Percentiles rank a stretch among this genome's conserved stretches.
Evolutionary conservation across 2,329 filamentous ascomycete species (phyloP).

Genomic region (Colletotrichum nymphaeae): DNA sequence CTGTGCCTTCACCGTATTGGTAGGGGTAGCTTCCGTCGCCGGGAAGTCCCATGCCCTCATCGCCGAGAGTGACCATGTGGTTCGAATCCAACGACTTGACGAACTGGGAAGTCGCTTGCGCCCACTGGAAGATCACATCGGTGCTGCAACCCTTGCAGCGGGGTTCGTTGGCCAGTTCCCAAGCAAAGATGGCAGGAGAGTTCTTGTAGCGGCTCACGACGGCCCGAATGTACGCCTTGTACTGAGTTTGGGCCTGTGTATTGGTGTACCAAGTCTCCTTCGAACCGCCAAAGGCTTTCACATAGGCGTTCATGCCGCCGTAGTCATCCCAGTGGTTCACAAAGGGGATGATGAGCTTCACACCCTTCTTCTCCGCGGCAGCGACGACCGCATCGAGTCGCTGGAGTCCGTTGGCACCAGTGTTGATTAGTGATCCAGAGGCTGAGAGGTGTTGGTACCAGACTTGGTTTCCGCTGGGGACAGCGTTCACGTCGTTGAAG

Average conservation of each 20-base stretch:
- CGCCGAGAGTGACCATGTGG: slow-evolving; percentile 73
- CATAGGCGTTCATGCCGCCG: slow-evolving; percentile 71
- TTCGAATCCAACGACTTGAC: slow-evolving; percentile 70
- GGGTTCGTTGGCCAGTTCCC: slow-evolving; percentile 66
- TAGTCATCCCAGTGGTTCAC: slow-evolving; percentile 79
- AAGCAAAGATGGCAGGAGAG: slow-evolving; percentile 60
- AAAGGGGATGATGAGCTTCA: slow-evolving; percentile 74
- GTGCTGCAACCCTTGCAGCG: slow-evolving; percentile 69
- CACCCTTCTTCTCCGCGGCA: slow-evolving; percentile 66
- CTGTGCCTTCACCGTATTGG: slow-evolving; percentile 55
- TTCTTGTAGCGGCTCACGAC: slow-evolving; percentile 58
- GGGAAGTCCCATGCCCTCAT: slow-evolving; percentile 58
- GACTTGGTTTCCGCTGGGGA: slow-evolving; percentile 49
- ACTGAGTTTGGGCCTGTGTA: slow-evolving; percentile 59
- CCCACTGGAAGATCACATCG: slow-evolving; percentile 70
- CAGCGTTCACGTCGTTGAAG: slow-evolving; percentile 68
- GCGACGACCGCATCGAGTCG: slow-evolving; percentile 70
- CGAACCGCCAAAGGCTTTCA: slow-evolving; percentile 62
- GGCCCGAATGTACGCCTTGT: slow-evolving; percentile 58
- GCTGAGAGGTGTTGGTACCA: slow-evolving; percentile 67
- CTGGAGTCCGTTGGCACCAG: slow-evolving; percentile 67
- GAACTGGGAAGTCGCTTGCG: slow-evolving; percentile 65
- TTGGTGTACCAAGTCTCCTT: slow-evolving; percentile 67
- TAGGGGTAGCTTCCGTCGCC: slow-evolving; percentile 62
- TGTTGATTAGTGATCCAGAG: slow-evolving; percentile 69